Conservation (phyloP, 2,329 filamentous ascomycete species). For the Claviceps sp. region DNA sequence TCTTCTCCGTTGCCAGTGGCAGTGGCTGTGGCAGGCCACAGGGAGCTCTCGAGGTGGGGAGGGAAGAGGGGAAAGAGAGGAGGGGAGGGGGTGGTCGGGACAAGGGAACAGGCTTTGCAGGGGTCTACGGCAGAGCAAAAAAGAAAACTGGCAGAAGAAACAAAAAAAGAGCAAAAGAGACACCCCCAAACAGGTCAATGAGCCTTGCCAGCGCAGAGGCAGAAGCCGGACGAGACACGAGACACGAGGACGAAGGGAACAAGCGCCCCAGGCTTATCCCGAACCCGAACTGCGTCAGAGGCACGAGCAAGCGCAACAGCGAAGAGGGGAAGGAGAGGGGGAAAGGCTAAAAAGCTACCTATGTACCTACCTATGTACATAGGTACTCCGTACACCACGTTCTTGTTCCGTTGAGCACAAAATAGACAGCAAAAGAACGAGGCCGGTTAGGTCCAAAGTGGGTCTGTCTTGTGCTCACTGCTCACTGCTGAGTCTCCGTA, state of each 20-base stretch:
- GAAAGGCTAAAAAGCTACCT: too few relatives aligned
- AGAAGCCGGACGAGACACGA: neutral
- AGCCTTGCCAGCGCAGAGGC: neutral
- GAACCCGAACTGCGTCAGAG: neutral
- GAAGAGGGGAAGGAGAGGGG: neutral
- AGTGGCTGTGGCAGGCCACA: neutral
- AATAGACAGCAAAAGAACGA: neutral
- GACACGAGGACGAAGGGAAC: neutral
- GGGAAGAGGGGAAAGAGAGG: neutral
- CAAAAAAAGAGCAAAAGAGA: neutral
- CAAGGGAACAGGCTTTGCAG: neutral
- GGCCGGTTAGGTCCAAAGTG: neutral
- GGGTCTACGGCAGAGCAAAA: neutral
- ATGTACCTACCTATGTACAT: too few relatives aligned
- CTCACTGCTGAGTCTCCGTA: neutral
- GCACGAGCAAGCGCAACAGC: neutral
- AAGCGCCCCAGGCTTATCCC: neutral
- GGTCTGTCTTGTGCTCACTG: neutral
- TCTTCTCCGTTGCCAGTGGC: neutral
- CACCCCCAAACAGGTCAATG: neutral
- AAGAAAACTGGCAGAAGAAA: neutral
- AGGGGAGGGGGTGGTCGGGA: neutral
- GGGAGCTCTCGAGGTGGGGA: neutral
- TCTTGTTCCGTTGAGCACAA: neutral
- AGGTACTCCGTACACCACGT: neutral